Evolutionary conservation across 2,329 filamentous ascomycete species (phyloP).

Genomic region (Coniochaeta sp.): DNA sequence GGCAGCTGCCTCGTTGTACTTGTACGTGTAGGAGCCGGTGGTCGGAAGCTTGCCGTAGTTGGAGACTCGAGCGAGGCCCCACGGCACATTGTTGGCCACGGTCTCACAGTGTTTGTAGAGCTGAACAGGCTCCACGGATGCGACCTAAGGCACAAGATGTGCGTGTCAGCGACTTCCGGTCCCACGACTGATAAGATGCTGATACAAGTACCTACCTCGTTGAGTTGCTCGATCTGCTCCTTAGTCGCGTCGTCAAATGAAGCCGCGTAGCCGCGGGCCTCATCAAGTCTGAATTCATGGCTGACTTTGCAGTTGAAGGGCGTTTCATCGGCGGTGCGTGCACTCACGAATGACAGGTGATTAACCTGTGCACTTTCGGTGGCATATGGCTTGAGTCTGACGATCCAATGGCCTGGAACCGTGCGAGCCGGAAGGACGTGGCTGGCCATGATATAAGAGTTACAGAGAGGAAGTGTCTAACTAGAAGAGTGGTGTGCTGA

Average conservation of each 20-base stretch:
- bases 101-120: slow-evolving; percentile 5
- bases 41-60: slow-evolving; percentile 5
- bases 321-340: neutral
- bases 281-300: slow-evolving; percentile 3
- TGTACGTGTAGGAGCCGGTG: slow-evolving; percentile 3
- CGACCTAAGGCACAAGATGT: neutral
- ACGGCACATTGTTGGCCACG: slow-evolving; percentile 4
- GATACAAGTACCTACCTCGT: neutral
- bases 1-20: slow-evolving; percentile 9
- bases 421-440: neutral
- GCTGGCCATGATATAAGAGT: neutral
- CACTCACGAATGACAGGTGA: slow-evolving; percentile 3
- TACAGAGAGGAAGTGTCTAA: neutral
- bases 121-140: slow-evolving; percentile 6
- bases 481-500: neutral
- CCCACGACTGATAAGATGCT: too few species aligned
- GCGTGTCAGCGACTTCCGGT: too few species aligned
- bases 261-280: slow-evolving; percentile 4
- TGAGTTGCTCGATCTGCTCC: slow-evolving; percentile 4
- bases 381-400: neutral
- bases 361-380: neutral
- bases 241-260: slow-evolving; percentile 6
- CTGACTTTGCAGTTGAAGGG: slow-evolving; percentile 3
- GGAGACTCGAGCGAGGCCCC: slow-evolving; percentile 8
- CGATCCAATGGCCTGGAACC: neutral